Evolutionary conservation across 2,329 filamentous ascomycete species (phyloP), one percentile per base, ranked within the genome.

Genomic region (Aspergillus flavus): DNA sequence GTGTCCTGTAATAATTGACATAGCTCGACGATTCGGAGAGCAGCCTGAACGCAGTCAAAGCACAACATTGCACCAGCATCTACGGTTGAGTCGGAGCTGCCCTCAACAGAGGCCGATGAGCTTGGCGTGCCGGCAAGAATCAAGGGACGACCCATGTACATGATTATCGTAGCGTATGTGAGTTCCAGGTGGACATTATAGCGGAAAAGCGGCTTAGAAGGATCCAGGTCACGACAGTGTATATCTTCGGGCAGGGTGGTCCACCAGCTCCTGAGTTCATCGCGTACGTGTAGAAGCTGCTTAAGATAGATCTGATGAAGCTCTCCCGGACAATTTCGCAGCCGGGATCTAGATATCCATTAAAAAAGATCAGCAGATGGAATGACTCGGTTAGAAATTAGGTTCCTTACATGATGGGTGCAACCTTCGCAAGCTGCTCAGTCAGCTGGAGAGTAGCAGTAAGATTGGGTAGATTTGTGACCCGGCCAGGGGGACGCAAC

Each of bases 61-160:
- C 83, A 79, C 30, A 84, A 72, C 4, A 59, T 65, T 50, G 26
- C 7, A 50, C 46, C 26, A 16, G 46, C 26, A 30, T 30, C 46
- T 50, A 50, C 23, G 46, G 46, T 7, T 19, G 46, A 19, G 16
- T n/a, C 14, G 6, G 14, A 50, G 23, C 26, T 6, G 23, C 26
- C 46, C 23, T 50, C 23, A 30, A 2, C 14, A 50, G 46, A 50
- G 14, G 12, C 23, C 14, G 26, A 28, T 10, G 46, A 55, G 61
- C n/a, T 32, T 64, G 43, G 34, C 58, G 43, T 61, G 64, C 52
- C 57, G 61, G 61, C 30, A 64, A 54, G 59, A 83, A 84, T 81
- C 67, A 84, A 84, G 9, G 80, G 79, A 3, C 82, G 78, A 21
- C 82, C 82, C 58, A 82, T 77, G 61, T 82, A 84, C 71, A 84